Conservation (phyloP, 352 stramenopile species). For the Phytophthora sp. region DNA sequence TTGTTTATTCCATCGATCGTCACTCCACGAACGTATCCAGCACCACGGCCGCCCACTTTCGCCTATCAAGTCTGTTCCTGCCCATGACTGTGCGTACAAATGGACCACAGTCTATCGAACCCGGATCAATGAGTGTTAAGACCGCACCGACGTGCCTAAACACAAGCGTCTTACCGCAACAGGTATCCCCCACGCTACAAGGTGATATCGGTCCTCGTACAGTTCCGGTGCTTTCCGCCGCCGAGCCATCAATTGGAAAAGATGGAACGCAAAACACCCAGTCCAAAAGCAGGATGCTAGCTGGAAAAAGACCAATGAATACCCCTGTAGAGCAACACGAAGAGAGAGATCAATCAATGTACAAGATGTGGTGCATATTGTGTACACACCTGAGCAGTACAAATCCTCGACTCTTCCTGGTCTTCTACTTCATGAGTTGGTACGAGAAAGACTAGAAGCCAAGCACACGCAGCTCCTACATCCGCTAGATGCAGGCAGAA, state of each 20-base stretch:
- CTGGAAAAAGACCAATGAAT: conserved; percentile 70
- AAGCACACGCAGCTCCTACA: conserved; percentile 48
- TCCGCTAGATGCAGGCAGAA: conserved; percentile 74
- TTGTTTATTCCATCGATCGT: conserved; percentile 50
- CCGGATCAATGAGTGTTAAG: conserved; percentile 3
- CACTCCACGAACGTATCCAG: conserved; percentile 78
- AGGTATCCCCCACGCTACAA: conserved; percentile 72
- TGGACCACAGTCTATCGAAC: conserved; percentile 51
- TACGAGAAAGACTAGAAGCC: conserved; percentile 59
- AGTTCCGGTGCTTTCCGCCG: conserved; percentile 61
- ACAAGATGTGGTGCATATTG: no score
- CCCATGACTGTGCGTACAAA: conserved; percentile 48
- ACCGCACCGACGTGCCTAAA: not conserved
- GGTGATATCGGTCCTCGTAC: conserved; percentile 73
- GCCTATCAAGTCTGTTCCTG: conserved; percentile 59
- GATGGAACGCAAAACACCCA: conserved; percentile 78
- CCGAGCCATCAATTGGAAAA: conserved; percentile 69
- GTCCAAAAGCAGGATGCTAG: conserved; percentile 77
- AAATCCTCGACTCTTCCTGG: conserved; percentile 20
- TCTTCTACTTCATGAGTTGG: conserved; percentile 19
- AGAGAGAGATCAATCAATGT: not conserved
- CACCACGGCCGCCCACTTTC: conserved; percentile 76
- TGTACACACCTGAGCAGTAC: conserved; percentile 49
- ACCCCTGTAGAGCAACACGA: conserved; percentile 42
- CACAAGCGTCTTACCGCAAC: conserved; percentile 33